Conservation (phyloP, 495 filamentous ascomycete species). For the Daldinia childiae region DNA sequence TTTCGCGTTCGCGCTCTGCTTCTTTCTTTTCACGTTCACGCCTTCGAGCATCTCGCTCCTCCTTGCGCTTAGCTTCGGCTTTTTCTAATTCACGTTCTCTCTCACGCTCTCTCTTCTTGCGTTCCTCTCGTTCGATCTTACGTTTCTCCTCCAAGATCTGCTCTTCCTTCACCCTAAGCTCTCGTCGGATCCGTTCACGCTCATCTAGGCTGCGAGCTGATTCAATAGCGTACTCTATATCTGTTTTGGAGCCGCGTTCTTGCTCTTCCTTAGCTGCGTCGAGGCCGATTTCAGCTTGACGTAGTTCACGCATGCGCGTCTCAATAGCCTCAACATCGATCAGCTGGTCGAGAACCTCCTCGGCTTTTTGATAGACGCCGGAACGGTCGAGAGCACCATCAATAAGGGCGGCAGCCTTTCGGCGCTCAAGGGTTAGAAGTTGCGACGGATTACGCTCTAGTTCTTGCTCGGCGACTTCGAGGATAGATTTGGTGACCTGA, state of each 20-base stretch:
- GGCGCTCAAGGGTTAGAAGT: slow-evolving; percentile 78
- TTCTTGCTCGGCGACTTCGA: slow-evolving; percentile 79
- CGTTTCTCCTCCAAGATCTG: slow-evolving; percentile 74
- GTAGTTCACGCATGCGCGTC: slow-evolving; percentile 71
- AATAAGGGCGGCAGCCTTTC: slow-evolving; percentile 83
- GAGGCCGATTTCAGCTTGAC: slow-evolving; percentile 77
- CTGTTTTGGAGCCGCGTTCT: slow-evolving; percentile 76
- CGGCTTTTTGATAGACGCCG: slow-evolving; percentile 79
- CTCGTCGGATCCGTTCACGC: slow-evolving; percentile 70
- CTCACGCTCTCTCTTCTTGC: slow-evolving; percentile 65
- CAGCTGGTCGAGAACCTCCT: slow-evolving; percentile 71
- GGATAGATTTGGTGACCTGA: slow-evolving; percentile 70
- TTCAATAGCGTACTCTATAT: slow-evolving; percentile 80
- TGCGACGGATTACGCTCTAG: slow-evolving; percentile 78
- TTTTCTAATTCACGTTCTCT: slow-evolving; percentile 67
- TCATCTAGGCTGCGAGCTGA: slow-evolving; percentile 71
- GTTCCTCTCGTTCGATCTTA: slow-evolving; percentile 69
- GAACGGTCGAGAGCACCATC: slow-evolving; percentile 87
- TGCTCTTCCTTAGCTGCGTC: slow-evolving; percentile 75
- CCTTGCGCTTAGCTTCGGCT: slow-evolving; percentile 67
- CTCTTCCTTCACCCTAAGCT: slow-evolving; percentile 69
- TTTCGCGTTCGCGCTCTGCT: slow-evolving; percentile 64
- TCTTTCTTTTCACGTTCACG: slow-evolving; percentile 66
- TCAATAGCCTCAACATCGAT: slow-evolving; percentile 74
- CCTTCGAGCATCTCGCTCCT: slow-evolving; percentile 64